Percentiles rank a stretch among this genome's conserved stretches.
phyloP scores from a whole-genome alignment of 768 basidiomycete genomes.

The Hebeloma cylindrosporum region DNA sequence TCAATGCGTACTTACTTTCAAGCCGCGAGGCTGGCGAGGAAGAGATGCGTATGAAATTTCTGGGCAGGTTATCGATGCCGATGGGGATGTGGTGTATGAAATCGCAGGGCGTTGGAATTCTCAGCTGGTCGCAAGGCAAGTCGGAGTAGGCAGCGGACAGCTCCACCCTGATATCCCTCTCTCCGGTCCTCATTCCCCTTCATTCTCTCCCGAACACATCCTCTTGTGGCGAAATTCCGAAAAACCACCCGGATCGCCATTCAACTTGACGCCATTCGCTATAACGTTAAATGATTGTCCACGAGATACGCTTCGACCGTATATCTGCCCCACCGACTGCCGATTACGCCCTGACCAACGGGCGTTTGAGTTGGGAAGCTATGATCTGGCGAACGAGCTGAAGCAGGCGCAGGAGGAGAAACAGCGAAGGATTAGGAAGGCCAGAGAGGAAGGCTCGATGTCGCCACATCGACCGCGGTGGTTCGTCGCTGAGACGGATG shows the following conservation, averaged over 20 bases:
- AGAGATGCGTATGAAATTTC: conserved; percentile 92
- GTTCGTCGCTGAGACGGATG: conserved; percentile 82
- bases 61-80: conserved; percentile 70
- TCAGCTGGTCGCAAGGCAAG: conserved; percentile 83
- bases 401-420: conserved; percentile 82
- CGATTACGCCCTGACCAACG: conserved; percentile 90
- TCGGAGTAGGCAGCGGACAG: conserved; percentile 50
- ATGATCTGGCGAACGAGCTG: conserved; percentile 78
- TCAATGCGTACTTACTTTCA: conserved; percentile 87
- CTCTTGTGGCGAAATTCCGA: conserved; percentile 92
- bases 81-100: conserved; percentile 72
- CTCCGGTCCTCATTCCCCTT: conserved; percentile 41
- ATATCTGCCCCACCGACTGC: conserved; percentile 88
- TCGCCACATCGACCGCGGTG: conserved; percentile 82
- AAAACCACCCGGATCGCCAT: conserved; percentile 75
- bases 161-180: conserved; percentile 74
- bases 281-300: conserved; percentile 91
- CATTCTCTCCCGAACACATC: conserved; percentile 65
- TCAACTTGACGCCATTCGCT: conserved; percentile 95
- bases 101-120: conserved; percentile 96
- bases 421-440: conserved; percentile 71
- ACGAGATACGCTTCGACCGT: conserved; percentile 61
- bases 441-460: conserved; percentile 71
- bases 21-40: conserved; percentile 93
- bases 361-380: conserved; percentile 88